Conservation (phyloP, 2,329 filamentous ascomycete genomes). For the Fusarium siculi region DNA sequence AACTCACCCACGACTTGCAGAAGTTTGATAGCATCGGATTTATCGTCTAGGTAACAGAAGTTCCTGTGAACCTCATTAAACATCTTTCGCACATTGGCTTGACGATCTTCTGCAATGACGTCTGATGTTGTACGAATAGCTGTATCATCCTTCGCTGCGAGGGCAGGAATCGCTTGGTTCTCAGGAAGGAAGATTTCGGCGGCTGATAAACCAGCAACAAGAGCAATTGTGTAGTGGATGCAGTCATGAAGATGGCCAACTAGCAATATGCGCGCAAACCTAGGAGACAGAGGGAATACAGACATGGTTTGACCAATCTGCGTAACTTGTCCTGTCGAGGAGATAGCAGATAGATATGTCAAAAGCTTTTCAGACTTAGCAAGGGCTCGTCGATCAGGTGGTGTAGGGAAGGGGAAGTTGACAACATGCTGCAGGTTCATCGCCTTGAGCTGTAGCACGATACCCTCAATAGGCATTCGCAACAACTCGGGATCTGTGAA, state of each 20-base stretch:
- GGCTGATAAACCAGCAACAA: slow-evolving; percentile 89
- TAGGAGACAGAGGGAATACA: slow-evolving; percentile 87
- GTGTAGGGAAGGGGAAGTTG: slow-evolving; percentile 96
- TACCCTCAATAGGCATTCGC: slow-evolving; percentile 89
- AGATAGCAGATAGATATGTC: slow-evolving; percentile 84
- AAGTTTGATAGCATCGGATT: slow-evolving; percentile 88
- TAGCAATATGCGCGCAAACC: slow-evolving; percentile 91
- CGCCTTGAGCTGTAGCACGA: slow-evolving; percentile 92
- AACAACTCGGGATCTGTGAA: slow-evolving; percentile 91
- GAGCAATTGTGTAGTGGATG: slow-evolving; percentile 84
- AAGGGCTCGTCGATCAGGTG: slow-evolving; percentile 80
- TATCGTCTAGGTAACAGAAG: slow-evolving; percentile 83
- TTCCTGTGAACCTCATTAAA: slow-evolving; percentile 79
- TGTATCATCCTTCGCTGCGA: slow-evolving; percentile 58
- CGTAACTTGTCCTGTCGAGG: slow-evolving; percentile 78
- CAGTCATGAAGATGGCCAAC: slow-evolving; percentile 86
- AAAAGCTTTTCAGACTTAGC: slow-evolving; percentile 87
- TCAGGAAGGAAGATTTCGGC: slow-evolving; percentile 89
- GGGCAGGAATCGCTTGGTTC: slow-evolving; percentile 74
- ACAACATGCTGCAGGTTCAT: slow-evolving; percentile 92
- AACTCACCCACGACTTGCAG: slow-evolving; percentile 91
- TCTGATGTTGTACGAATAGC: slow-evolving; percentile 72
- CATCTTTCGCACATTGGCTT: slow-evolving; percentile 69
- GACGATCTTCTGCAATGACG: slow-evolving; percentile 75
- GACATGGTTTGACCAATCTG: slow-evolving; percentile 83